These are phyloP conservation scores for Lagenidium sp. DNA, from an alignment of 352 stramenopile species.

Conservation along the genomic window DNA sequence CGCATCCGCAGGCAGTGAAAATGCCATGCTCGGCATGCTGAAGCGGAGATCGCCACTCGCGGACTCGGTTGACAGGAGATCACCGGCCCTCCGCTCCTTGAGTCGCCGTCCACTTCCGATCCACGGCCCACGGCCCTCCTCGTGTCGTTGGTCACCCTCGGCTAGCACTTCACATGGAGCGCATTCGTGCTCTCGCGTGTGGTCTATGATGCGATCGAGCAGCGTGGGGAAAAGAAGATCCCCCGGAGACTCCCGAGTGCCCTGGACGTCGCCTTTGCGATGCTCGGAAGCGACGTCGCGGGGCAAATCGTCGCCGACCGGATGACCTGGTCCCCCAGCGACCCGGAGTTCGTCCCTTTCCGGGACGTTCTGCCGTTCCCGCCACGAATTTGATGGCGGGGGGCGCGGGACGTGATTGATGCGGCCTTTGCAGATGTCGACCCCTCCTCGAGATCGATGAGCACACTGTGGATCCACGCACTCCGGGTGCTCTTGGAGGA, in stretches of 20 bases:
- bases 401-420: conserved; percentile 7
- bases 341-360: conserved; percentile 8
- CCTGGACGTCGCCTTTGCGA: conserved; percentile 12
- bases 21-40: too few relatives aligned
- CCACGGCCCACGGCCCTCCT: conserved; percentile 1
- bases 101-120: not conserved
- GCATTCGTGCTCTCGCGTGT: conserved; percentile 20
- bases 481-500: conserved; percentile 11
- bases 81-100: too few relatives aligned
- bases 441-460: conserved; percentile 5
- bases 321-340: not conserved
- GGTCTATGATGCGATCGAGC: conserved; percentile 14
- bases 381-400: conserved; percentile 10
- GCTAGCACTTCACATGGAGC: conserved; percentile 18
- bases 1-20: too few relatives aligned
- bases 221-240: conserved; percentile 4
- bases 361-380: conserved; percentile 16
- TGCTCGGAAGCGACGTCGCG: conserved; percentile 13
- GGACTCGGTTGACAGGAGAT: too few relatives aligned
- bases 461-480: conserved; percentile 12
- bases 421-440: conserved; percentile 1
- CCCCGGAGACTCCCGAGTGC: conserved; percentile 13
- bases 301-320: conserved; percentile 6
- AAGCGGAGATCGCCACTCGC: too few relatives aligned
- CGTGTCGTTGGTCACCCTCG: conserved; percentile 11